Evolutionary conservation across 257 asterid species (phyloP), one percentile per base, ranked within the genome.

Genomic region (Parsonsia alboflavescens): DNA sequence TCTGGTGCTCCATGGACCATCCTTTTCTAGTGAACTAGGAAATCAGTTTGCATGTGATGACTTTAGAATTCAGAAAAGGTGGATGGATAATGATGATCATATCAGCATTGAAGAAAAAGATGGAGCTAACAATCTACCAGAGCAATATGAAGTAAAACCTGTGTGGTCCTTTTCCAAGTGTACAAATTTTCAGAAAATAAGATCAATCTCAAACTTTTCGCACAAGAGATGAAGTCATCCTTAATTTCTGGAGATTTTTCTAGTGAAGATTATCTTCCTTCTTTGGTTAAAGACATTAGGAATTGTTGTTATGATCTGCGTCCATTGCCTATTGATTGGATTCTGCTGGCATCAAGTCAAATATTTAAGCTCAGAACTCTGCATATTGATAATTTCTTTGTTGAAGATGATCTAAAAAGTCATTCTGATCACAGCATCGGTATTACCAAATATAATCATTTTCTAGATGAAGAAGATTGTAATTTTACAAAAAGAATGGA

Each of bases 251-350:
- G 71, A 62, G 80, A 54, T 65, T 65, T 70, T 72, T 68, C 62
- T 24, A 62, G 28, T 61, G 78, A 81, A 59, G 81, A 78, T 74
- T 65, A 30, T 78, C 73, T 54, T 30, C 76, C 84, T 19, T 76
- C 80, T 72, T 73, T 78, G 22, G 75, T 79, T 63, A 76, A 75
- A 73, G 84, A 61, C 57, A 72, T 59, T 66, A 61, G 76, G 76
- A 69, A 75, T 65, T 68, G 76, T 75, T 74, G 70, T 77, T 72
- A 86, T 48, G 74, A 80, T 75, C 78, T 71, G 72, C 79, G 46
- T 62, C 72, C 86, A 77, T 82, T 84, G 73, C 61, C 77, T 76
- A 75, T 85, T 73, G 83, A 80, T 56, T 79, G 87, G 81, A 81
- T 77, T 73, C 87, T 88, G 73, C 63, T 74, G 76, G 66, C 82